Base-by-base conservation (phyloP, 768 basidiomycete genomes). In the Chalciporus sphaerocephalus region DNA sequence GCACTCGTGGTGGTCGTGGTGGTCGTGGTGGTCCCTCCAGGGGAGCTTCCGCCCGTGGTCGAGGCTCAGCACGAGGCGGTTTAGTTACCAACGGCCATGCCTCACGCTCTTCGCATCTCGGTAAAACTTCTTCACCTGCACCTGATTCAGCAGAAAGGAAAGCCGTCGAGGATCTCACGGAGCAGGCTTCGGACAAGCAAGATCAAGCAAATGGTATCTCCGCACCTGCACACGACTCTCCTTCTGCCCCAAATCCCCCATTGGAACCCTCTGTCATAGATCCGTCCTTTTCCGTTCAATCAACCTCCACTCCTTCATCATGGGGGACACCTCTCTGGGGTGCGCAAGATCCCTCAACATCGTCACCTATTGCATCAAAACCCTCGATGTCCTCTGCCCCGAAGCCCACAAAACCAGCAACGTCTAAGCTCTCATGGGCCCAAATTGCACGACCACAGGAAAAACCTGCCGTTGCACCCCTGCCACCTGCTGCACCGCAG, bases 361-460 rank as follows among this genome's bases (percentile, higher is more conserved):
- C 64, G n/a, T 50, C 61, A 17, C 59, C 58, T 25, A 35, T 53
- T 25, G 52, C 45, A 11, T 24, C 49, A 36, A 35, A 51, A 20
- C 57, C 68, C n/a, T 44, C 64, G 16, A 59, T 50, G 50, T 40
- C 52, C 3, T 47, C 30, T 10, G 23, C 53, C 7, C 40, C 33
- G 50, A 52, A 74, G 67, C 52, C 64, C 56, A 46, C 53, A 12
- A 86, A 81, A 67, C 85, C 87, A 34, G 80, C 84, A 22, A 85
- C 78, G 11, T 81, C 85, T 7, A 88, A 89, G 69, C 65, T 87
- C 48, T 90, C 89, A 27, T 92, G 88, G 88, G 89, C 89, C 7
- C 85, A 92, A 57, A 74, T 92, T 60, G 88, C 89, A 51, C 74
- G 83, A 43, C 75, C 77, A 18, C 81, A 85, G 54, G 84, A 87